phyloP scores from a whole-genome alignment of 495 filamentous ascomycete species.

The Lentithecium fluviatile region DNA sequence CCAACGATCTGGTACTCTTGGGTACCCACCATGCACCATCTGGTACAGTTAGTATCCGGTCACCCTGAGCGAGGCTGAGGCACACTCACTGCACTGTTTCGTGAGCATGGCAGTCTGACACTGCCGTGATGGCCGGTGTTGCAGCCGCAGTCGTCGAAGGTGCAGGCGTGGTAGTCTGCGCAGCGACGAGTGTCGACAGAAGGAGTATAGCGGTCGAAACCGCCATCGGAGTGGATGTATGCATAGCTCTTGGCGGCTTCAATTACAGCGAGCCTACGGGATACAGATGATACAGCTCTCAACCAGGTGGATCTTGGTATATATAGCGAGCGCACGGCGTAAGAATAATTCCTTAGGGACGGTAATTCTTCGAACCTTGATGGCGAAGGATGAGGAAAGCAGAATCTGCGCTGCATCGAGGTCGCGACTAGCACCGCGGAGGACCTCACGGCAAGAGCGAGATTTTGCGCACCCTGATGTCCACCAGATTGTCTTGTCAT shows the following conservation, averaged over 20 bases:
- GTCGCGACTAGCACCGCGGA: no score
- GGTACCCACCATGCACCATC: conserved; percentile 46
- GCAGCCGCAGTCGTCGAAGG: conserved; percentile 4
- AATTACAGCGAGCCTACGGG: no score
- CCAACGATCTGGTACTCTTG: conserved; percentile 47
- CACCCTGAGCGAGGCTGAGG: not conserved
- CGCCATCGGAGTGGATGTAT: no score
- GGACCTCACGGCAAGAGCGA: not conserved
- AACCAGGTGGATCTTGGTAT: no score
- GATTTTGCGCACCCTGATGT: not conserved
- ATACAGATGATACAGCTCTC: no score
- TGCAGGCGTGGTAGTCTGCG: conserved; percentile 11
- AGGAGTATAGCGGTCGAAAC: not conserved
- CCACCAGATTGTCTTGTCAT: not conserved
- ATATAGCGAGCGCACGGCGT: no score
- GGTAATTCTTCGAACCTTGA: no score
- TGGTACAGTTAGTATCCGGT: conserved; percentile 13
- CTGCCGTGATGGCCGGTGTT: conserved; percentile 15
- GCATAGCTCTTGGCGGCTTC: no score
- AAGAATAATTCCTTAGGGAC: no score
- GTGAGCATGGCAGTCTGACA: conserved; percentile 28
- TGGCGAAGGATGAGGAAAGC: no score
- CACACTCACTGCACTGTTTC: conserved; percentile 16
- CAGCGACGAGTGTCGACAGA: not conserved
- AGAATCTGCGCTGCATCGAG: no score